Base-by-base conservation (phyloP, 768 basidiomycete species). In the Boletus eberwhitei region DNA sequence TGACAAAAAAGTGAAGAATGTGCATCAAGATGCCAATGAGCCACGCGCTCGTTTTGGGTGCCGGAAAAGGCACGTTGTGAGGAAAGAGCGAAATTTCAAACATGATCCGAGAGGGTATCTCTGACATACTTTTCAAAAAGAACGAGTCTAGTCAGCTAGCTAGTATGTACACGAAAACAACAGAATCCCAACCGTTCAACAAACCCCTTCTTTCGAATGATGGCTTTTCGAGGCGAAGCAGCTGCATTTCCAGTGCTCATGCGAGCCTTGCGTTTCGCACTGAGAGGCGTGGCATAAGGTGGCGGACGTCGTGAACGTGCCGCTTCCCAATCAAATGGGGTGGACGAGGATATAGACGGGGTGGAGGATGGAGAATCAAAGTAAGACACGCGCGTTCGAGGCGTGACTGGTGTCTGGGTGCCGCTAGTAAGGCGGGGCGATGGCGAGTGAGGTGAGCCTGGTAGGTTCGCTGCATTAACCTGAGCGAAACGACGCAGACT, bases 251-350 rank as follows among this genome's bases (percentile, higher is more conserved):
- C 52, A 36, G 61, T 69, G 72, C 60, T 76, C 62, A 67, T 78
- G 73, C 73, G 69, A 47, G 58, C 77, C 55, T 64, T 77, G 39
- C 73, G 72, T 66, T 79, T 82, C 48, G 65, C 75, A 48, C 73
- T 71, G 8, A 77, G 65, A 2, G 88, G 88, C 0, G 85, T 84
- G 3, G 75, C 76, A 76, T 87, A 93, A 4, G 90, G 90, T 4
- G 90, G 82, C 4, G 88, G 85, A 57, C 77, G 78, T 47, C 80
- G 76, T 1, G 82, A 77, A n/a, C 86, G 77, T 13, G 85, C 91
- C 0, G 91, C 90, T 31, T 88, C 86, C 91, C 91, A 93, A 73
- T 93, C 90, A 63, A 93, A 93, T 1, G 90, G 87, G 9, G 79
- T 70, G 8, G 87, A 86, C 1, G 87, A 85, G 6, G 90, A 89